Evolutionary conservation across 2,329 filamentous ascomycete species (phyloP), one percentile per base, ranked within the genome.

Genomic region (Phoma herbarum): DNA sequence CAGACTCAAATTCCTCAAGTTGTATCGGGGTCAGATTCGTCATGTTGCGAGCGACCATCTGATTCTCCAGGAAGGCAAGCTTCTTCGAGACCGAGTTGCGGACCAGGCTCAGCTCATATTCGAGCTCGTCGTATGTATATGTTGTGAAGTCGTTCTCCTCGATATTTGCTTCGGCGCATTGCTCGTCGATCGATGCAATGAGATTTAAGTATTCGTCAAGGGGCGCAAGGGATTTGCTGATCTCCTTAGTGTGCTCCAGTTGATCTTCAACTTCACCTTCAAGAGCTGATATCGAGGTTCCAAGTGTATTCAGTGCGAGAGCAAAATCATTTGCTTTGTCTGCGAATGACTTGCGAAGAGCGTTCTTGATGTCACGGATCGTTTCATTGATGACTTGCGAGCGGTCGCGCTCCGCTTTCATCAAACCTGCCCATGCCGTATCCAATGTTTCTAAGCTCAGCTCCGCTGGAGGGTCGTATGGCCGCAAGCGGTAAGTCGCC

Each of bases 61-160:
- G 95, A 80, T 99, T 99, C 74, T 99, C 94, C 54, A 99, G 83
- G 81, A 99, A 99, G 42, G 91, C 90, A 55, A 98, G 86, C 80
- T 99, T 99, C 83, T 98, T 99, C 64, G 93, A 90, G 26, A 98
- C 94, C 11, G 91, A 95, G 28, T 91, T 90, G 75, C 93, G 93
- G 57, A 98, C 95, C 28, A 99, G 85, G 16, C 92, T 89, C 58
- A 98, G 85, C 79, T 99, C 95, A 79, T 99, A 99, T 60, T 88
- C 88, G 41, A 99, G 85, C 79, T 99, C 95, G 74, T 99, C 95
- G 76, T 98, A 95, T 10, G 94, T 97, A 79, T 98, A 98, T 9
- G 94, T 98, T n/a, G 95, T 99, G 77, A 95, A 98, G 81, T 99
- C 95, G 78, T 99, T 99, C 73, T 99, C 95, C 78, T 99, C 95